A percentile compares a stretch with the other conserved stretches of the same genome.
Evolutionary conservation across 2,329 filamentous ascomycete genomes (phyloP).

Genomic region (Calonectria pseudoreteaudii): DNA sequence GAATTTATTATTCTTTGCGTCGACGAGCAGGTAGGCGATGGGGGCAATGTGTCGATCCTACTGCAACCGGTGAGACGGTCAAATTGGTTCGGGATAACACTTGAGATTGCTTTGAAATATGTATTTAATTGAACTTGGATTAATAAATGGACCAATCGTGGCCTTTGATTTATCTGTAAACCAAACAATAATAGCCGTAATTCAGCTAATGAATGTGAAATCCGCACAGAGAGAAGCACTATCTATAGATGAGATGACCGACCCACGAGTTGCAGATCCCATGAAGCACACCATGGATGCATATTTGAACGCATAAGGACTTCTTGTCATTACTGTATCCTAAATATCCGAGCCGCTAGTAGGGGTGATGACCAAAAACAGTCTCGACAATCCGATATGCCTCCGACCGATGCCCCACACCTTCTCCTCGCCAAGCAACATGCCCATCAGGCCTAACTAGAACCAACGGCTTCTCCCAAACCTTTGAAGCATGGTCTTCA

Average conservation of each 20-base stretch:
- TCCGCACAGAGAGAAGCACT: no score
- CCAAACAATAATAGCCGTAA: no score
- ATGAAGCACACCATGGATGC: neutral
- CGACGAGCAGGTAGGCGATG: neutral
- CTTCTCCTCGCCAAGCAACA: slow-evolving; percentile 4
- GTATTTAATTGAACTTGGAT: no score
- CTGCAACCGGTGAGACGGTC: neutral
- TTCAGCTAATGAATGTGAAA: no score
- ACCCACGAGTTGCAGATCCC: neutral
- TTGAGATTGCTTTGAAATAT: no score
- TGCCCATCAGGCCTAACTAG: slow-evolving; percentile 8
- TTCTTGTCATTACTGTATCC: neutral
- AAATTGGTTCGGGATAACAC: no score
- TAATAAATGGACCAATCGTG: no score
- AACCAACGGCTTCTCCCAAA: neutral
- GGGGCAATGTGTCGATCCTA: neutral
- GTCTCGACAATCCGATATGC: neutral
- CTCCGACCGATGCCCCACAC: neutral
- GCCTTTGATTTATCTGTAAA: no score
- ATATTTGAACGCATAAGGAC: neutral
- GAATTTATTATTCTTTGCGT: neutral
- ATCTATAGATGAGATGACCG: no score
- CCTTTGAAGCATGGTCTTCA: neutral
- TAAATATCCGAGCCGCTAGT: neutral
- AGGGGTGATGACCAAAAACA: neutral